Conservation (phyloP, 805 yeast genomes). For the Wickerhamiella occidentalis region DNA sequence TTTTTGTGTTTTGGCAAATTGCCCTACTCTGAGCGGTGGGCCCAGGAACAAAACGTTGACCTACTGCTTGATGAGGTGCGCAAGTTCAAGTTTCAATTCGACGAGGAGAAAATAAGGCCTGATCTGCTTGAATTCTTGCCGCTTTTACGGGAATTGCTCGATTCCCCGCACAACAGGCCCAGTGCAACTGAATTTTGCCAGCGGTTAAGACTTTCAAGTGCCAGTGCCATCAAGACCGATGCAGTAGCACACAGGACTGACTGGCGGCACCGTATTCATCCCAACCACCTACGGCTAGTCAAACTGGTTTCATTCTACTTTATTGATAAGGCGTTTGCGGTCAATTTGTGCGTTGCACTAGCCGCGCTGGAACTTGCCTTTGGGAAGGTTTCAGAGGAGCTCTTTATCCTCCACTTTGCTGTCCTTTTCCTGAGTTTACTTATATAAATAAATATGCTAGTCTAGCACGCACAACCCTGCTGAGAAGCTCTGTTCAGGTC, state of each 20-base stretch:
- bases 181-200: slow-evolving; percentile 32
- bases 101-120: slow-evolving; percentile 18
- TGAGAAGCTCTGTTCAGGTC: slow-evolving; percentile 18
- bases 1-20: slow-evolving; percentile 58
- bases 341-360: slow-evolving; percentile 9
- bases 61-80: slow-evolving; percentile 30
- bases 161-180: slow-evolving; percentile 33
- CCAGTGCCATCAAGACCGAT: too few relatives aligned
- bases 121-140: slow-evolving; percentile 29
- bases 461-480: slow-evolving; percentile 30
- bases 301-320: slow-evolving; percentile 8
- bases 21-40: slow-evolving; percentile 38
- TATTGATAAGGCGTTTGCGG: background rate
- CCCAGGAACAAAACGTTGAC: slow-evolving; percentile 25
- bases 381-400: background rate
- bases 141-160: slow-evolving; percentile 31
- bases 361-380: slow-evolving; percentile 10
- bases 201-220: slow-evolving; percentile 16
- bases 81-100: slow-evolving; percentile 25
- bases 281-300: slow-evolving; percentile 4
- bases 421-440: slow-evolving; percentile 3
- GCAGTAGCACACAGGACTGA: too few relatives aligned
- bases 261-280: background rate
- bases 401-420: slow-evolving; percentile 9
- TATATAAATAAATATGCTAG: background rate